phyloP scores from a whole-genome alignment of 1,284 basidiomycete species.

The Phylloporus sp. region DNA sequence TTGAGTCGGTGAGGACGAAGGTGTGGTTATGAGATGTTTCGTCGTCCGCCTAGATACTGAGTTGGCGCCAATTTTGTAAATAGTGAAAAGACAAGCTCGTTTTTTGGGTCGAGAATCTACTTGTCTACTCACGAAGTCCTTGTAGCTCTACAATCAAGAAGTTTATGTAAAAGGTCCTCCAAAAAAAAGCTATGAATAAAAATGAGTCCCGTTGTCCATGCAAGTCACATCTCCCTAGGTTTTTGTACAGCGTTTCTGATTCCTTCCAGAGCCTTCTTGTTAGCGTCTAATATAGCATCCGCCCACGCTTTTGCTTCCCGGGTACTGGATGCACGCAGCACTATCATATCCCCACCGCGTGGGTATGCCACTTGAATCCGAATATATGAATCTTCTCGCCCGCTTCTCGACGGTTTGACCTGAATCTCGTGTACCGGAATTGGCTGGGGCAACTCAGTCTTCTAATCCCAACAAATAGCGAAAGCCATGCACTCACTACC shows the following conservation, averaged over 20 bases:
- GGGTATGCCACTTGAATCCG: slow-evolving; percentile 72
- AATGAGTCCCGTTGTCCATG: not conserved
- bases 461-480: not conserved
- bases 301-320: slow-evolving; percentile 76
- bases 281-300: slow-evolving; percentile 54
- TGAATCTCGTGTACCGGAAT: slow-evolving; percentile 74
- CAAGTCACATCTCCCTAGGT: not conserved
- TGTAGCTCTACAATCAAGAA: too few species aligned
- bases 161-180: too few species aligned
- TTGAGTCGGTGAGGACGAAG: too few species aligned
- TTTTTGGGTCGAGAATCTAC: too few species aligned
- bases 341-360: slow-evolving; percentile 77
- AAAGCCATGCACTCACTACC: slow-evolving; percentile 63
- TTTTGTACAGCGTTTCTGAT: slow-evolving; percentile 8
- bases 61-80: too few species aligned
- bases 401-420: slow-evolving; percentile 59
- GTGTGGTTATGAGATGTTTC: too few species aligned
- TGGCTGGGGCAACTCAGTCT: slow-evolving; percentile 51
- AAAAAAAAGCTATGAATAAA: slow-evolving; percentile 1
- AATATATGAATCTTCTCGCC: slow-evolving; percentile 72
- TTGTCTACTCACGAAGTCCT: too few species aligned
- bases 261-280: slow-evolving; percentile 46
- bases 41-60: too few species aligned
- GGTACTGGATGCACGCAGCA: slow-evolving; percentile 64
- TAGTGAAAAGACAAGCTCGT: too few species aligned